A percentile compares a stretch with the other conserved stretches of the same genome.
phyloP scores from a whole-genome alignment of 139 green algal genomes.

The Pleodorina starrii region DNA sequence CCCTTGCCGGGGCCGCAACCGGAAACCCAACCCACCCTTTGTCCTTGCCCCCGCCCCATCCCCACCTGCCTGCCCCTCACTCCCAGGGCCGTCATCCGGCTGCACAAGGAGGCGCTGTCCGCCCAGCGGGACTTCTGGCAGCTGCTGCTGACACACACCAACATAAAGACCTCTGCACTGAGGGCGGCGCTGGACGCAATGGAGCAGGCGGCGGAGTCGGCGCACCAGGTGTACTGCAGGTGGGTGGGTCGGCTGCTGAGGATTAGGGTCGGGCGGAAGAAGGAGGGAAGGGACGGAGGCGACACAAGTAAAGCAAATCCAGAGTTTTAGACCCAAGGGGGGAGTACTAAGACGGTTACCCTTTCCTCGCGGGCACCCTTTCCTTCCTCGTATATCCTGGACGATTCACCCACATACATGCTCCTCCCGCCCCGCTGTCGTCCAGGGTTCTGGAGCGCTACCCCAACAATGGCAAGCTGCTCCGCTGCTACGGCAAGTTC shows the following conservation, averaged over 20 bases:
- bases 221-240: constrained; percentile 37
- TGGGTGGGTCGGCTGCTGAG: too few species aligned
- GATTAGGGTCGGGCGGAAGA: too few species aligned
- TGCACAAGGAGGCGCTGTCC: constrained; percentile 50
- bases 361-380: too few species aligned
- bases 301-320: too few species aligned
- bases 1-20: too few species aligned
- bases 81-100: constrained; percentile 39
- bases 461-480: constrained; percentile 60
- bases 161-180: not conserved
- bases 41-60: not conserved
- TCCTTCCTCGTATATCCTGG: too few species aligned
- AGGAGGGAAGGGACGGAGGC: too few species aligned
- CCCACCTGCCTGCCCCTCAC: not conserved
- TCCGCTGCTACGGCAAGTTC: constrained; percentile 60
- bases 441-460: constrained; percentile 60
- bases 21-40: not conserved
- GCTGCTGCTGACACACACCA: not conserved
- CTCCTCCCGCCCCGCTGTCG: too few species aligned
- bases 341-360: too few species aligned
- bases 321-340: too few species aligned
- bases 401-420: too few species aligned
- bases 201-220: not conserved
- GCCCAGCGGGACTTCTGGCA: constrained; percentile 46
- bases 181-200: not conserved